Evolutionary conservation across 176 grass and related monocot genomes (phyloP).

Genomic region (Oryza coarctata): DNA sequence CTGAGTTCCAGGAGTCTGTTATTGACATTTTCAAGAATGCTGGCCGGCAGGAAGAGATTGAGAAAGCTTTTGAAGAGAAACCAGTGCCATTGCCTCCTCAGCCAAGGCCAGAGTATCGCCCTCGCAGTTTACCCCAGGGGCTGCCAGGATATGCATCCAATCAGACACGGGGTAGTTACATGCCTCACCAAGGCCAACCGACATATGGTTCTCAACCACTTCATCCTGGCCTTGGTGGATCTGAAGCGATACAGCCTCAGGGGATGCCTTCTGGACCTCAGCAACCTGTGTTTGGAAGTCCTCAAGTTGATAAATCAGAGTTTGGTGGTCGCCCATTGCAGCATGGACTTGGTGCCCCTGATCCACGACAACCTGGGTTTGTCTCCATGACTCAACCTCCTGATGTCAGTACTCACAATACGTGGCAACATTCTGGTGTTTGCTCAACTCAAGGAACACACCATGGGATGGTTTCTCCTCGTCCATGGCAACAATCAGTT

Average conservation of each 20-base stretch:
- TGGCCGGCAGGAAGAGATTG: constrained; percentile 45
- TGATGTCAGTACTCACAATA: not conserved
- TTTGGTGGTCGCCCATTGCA: not conserved
- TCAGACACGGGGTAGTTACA: constrained; percentile 15
- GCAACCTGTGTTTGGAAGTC: not conserved
- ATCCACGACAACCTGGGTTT: not conserved
- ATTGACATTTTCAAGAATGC: constrained; percentile 42
- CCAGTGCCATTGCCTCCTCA: constrained; percentile 33
- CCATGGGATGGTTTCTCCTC: constrained; percentile 1
- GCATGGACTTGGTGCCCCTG: not conserved
- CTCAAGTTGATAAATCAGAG: not conserved
- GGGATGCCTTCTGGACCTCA: constrained; percentile 16
- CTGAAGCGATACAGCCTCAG: not conserved
- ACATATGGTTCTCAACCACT: constrained; percentile 20
- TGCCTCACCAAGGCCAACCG: constrained; percentile 27
- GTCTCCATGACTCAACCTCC: not conserved
- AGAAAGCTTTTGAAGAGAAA: constrained; percentile 52
- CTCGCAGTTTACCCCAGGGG: constrained; percentile 22
- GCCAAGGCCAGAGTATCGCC: constrained; percentile 27
- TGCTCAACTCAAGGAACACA: constrained; percentile 10
- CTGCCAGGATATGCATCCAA: constrained; percentile 31
- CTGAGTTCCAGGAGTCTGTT: constrained; percentile 41
- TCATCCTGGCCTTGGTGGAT: constrained; percentile 11
- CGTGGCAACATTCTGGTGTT: constrained; percentile 7
- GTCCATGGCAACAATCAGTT: not conserved